Evolutionary conservation across 768 basidiomycete genomes (phyloP).

Genomic region (Rhizopogon sp.): DNA sequence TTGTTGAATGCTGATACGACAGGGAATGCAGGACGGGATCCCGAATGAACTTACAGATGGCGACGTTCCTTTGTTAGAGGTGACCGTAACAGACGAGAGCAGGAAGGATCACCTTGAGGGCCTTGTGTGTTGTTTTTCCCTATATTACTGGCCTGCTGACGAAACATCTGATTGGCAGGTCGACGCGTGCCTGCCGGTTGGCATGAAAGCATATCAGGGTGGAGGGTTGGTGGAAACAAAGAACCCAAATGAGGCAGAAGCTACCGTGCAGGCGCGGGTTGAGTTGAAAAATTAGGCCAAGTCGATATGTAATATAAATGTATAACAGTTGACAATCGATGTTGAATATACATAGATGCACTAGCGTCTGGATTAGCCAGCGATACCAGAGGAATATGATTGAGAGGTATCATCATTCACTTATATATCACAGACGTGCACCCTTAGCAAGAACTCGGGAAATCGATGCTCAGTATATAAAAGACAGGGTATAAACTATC

Average conservation of each 20-base stretch:
- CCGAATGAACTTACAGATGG: slow-evolving; percentile 17
- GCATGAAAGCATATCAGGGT: background rate
- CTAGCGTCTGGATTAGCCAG: background rate
- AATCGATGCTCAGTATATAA: background rate
- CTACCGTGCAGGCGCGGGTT: background rate
- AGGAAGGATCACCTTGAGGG: slow-evolving; percentile 48
- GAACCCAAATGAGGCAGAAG: background rate
- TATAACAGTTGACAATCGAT: background rate
- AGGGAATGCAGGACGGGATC: slow-evolving; percentile 22
- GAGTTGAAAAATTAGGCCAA: background rate
- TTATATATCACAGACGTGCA: slow-evolving; percentile 56
- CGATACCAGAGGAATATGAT: background rate
- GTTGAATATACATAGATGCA: background rate
- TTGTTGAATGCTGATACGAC: background rate
- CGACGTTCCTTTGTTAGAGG: slow-evolving; percentile 28
- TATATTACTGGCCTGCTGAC: background rate
- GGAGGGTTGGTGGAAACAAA: background rate
- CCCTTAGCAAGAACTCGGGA: background rate
- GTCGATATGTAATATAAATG: too few species aligned
- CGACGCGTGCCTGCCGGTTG: background rate
- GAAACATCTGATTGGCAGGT: background rate
- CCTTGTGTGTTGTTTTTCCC: slow-evolving; percentile 40
- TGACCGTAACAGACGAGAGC: slow-evolving; percentile 51
- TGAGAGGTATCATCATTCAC: background rate
- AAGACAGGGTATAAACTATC: background rate